These are phyloP conservation scores for Fusarium duplospermum DNA, from an alignment of 2,329 filamentous ascomycete species.

Conservation along the genomic window DNA sequence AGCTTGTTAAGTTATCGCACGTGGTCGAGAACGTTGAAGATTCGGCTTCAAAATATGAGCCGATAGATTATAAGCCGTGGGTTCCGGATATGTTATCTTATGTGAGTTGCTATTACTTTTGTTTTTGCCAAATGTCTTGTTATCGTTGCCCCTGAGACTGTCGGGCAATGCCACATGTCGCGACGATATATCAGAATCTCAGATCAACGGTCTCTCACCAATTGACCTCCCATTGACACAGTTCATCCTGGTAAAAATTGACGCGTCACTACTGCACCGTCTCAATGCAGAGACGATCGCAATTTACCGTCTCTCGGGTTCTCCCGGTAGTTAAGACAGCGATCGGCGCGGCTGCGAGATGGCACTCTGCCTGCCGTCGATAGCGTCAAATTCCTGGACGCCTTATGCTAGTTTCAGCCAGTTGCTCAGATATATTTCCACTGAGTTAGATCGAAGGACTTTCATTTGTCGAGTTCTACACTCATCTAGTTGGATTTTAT, in stretches of 20 bases:
- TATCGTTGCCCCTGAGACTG: neutral
- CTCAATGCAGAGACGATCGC: neutral
- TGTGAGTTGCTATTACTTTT: neutral
- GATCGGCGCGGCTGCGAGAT: neutral
- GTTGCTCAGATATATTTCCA: neutral
- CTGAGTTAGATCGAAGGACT: neutral
- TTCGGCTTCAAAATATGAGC: neutral
- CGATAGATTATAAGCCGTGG: neutral
- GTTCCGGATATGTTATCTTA: neutral
- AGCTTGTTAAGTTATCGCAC: neutral
- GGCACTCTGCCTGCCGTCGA: neutral
- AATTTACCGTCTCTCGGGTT: neutral
- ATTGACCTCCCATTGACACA: neutral
- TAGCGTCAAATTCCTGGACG: neutral
- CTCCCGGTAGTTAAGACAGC: neutral
- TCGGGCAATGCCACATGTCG: neutral
- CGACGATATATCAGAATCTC: neutral
- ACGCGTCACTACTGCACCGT: neutral
- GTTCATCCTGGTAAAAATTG: neutral
- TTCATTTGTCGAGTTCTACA: neutral
- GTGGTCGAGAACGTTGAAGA: neutral
- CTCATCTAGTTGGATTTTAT: neutral
- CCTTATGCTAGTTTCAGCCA: neutral
- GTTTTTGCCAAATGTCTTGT: neutral
- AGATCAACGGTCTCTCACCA: neutral